Evolutionary conservation across 805 yeast species (phyloP), one percentile per base, ranked within the genome.

Genomic region (Saturnispora sanitii): DNA sequence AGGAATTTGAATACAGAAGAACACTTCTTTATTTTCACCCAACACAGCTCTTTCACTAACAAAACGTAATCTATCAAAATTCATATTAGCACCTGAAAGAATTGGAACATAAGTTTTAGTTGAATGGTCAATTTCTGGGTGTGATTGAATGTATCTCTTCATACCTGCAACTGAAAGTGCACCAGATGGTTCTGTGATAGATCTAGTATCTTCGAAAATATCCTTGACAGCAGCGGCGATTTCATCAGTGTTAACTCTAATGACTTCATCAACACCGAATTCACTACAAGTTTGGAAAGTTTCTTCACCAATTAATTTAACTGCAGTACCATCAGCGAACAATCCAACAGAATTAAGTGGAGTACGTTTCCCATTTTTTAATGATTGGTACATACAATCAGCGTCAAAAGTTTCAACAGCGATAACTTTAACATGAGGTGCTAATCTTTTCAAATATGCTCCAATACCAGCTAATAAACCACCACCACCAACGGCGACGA

Each of bases 311-410:
- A 86, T 69, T 20, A 79, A 60, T 55, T 79, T 83, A 33, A 92
- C 99, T 8, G 98, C 96, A 9, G 99, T 86, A 58, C 99, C 99
- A 60, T 92, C 99, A 18, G 98, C 98, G 63, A 92, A 92, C 7
- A 83, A 67, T n/a, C 99, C 99, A 3, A 88, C 97, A n/a, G 70
- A 65, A 19, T 68, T 60, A 38, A 94, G 68, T 3, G 67, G 56
- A 11, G 72, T 76, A 48, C 81, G 71, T 42, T 76, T 62, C 15
- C 76, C 71, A 15, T 60, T 56, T 44, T 75, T 56, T 46, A 86
- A 58, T 8, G 95, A 82, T 52, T 77, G 82, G 52, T 77, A 68
- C 65, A 92, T 69, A n/a, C 94, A 95, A 57, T 87, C 90, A 2
- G 98, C 96, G 62, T 92, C 99, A 56, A 67, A 77, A 1, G 98